These are phyloP conservation scores for Suhomyces taliae DNA, from an alignment of 1,139 yeast genomes.

Conservation along the genomic window DNA sequence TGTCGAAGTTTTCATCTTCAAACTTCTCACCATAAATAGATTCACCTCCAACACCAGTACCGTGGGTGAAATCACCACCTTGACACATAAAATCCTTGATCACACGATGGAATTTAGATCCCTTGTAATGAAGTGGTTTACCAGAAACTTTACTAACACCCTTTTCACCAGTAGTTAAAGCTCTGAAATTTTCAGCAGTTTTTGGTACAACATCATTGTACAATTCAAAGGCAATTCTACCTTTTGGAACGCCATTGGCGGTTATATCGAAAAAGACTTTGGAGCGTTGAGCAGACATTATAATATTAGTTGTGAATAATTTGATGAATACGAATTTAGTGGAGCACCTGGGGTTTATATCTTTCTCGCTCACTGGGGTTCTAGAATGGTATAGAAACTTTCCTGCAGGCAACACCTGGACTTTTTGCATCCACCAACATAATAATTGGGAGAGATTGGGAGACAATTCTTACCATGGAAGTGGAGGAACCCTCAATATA, in stretches of 20 bases:
- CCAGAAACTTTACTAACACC: constrained; percentile 63
- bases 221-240: constrained; percentile 75
- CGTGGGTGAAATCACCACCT: constrained; percentile 95
- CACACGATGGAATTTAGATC: constrained; percentile 86
- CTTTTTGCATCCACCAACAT: background rate
- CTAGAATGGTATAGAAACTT: constrained; percentile 6
- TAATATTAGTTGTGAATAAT: background rate
- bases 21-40: constrained; percentile 94
- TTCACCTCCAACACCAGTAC: constrained; percentile 91
- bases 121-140: constrained; percentile 70
- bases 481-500: too few species aligned
- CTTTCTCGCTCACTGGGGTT: background rate
- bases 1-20: constrained; percentile 84
- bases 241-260: constrained; percentile 62
- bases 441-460: too few species aligned
- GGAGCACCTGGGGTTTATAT: background rate
- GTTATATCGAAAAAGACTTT: constrained; percentile 76
- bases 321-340: too few species aligned
- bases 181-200: constrained; percentile 91
- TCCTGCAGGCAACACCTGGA: constrained; percentile 4
- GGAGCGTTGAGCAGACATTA: constrained; percentile 5
- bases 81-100: constrained; percentile 91
- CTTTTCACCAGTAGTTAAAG: constrained; percentile 86
- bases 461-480: too few species aligned
- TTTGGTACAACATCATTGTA: constrained; percentile 83